phyloP scores from a whole-genome alignment of 225 moss, liverwort and hornwort genomes.

The Takakia lepidozioides region DNA sequence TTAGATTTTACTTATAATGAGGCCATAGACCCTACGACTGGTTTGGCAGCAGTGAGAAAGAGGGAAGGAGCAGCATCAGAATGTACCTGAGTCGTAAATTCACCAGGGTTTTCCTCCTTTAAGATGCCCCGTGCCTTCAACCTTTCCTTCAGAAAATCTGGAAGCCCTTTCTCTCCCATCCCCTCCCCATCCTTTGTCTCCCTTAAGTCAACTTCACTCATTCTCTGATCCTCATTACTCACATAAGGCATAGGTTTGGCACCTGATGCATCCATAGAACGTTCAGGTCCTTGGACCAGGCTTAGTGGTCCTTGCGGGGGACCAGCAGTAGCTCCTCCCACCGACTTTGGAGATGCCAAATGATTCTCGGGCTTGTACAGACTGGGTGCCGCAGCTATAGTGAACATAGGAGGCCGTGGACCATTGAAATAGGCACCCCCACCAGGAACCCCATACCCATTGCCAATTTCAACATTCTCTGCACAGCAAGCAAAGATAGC shows the following conservation, averaged over 20 bases:
- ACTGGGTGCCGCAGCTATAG: constrained; percentile 49
- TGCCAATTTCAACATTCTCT: constrained; percentile 92
- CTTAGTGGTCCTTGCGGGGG: constrained; percentile 40
- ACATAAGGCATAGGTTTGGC: constrained; percentile 19
- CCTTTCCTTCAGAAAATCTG: constrained; percentile 78
- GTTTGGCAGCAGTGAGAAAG: too few species aligned
- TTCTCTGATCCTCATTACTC: constrained; percentile 34
- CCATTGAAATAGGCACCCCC: constrained; percentile 78
- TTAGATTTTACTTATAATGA: too few species aligned
- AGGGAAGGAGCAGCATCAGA: too few species aligned
- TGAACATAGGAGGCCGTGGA: constrained; percentile 72
- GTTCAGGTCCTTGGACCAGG: constrained; percentile 43
- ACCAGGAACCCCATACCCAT: constrained; percentile 93
- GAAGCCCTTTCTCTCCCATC: constrained; percentile 49
- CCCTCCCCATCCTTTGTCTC: constrained; percentile 38
- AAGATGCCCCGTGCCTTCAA: constrained; percentile 89
- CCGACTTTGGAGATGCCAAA: constrained; percentile 26
- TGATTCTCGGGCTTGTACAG: constrained; percentile 42
- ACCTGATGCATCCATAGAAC: constrained; percentile 27
- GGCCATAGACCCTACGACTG: too few species aligned
- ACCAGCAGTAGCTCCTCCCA: constrained; percentile 35
- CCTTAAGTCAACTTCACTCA: constrained; percentile 27
- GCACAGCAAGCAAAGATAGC: constrained; percentile 29
- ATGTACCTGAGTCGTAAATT: constrained; percentile 32
- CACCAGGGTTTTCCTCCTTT: constrained; percentile 42